phyloP scores from a whole-genome alignment of 352 stramenopile genomes.

The Phytophthora palmivora region DNA sequence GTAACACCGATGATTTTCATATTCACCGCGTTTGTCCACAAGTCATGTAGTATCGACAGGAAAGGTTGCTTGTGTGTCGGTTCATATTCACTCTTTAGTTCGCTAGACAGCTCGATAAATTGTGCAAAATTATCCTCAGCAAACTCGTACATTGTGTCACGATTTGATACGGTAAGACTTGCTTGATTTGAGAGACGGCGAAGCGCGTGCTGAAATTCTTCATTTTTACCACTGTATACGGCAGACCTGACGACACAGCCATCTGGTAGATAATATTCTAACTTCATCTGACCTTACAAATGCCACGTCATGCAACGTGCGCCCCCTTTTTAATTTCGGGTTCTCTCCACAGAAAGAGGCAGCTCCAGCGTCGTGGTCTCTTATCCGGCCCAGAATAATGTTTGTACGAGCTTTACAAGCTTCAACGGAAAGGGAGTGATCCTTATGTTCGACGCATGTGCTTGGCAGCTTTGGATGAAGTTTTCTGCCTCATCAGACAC shows the following conservation, averaged over 20 bases:
- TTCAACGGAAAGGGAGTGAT: background rate
- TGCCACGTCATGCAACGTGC: background rate
- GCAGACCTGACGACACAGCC: background rate
- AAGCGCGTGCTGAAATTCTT: background rate
- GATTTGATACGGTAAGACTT: background rate
- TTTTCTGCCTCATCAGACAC: conserved; percentile 3
- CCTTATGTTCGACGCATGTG: conserved; percentile 2
- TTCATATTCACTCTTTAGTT: background rate
- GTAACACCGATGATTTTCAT: background rate
- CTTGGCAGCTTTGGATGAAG: background rate
- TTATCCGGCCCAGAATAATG: background rate
- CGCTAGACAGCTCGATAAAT: background rate
- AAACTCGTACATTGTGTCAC: conserved; percentile 1
- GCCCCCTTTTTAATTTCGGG: conserved; percentile 4
- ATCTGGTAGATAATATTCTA: background rate
- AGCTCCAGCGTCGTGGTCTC: background rate
- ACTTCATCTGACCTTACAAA: background rate
- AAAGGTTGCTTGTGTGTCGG: background rate
- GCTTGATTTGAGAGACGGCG: background rate
- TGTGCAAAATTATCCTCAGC: background rate
- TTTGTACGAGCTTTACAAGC: background rate
- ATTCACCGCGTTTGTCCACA: background rate
- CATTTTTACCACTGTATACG: conserved; percentile 1
- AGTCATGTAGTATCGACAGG: background rate
- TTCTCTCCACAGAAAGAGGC: background rate